Percentiles rank a stretch among this genome's conserved stretches.
phyloP scores from a whole-genome alignment of 2,329 filamentous ascomycete genomes.

The Aquanectria penicillioides region DNA sequence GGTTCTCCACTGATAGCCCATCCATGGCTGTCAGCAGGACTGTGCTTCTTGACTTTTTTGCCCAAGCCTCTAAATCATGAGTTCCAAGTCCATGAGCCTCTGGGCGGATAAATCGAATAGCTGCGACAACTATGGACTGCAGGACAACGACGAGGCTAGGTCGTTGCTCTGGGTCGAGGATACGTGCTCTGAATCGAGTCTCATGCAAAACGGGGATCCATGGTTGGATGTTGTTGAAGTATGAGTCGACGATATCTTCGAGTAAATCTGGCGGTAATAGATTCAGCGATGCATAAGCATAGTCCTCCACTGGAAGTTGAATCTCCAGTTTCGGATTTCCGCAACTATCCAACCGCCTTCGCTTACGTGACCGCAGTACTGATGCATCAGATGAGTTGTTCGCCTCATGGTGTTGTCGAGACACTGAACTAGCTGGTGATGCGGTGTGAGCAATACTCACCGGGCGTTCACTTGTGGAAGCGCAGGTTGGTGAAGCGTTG shows the following conservation, averaged over 20 bases:
- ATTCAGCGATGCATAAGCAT: slow-evolving; percentile 11
- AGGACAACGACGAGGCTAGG: slow-evolving; percentile 24
- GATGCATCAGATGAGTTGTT: background rate
- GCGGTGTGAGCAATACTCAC: background rate
- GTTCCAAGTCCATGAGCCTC: background rate
- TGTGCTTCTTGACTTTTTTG: slow-evolving; percentile 27
- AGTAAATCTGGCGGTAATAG: slow-evolving; percentile 29
- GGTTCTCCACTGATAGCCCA: slow-evolving; percentile 34
- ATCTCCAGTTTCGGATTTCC: slow-evolving; percentile 35
- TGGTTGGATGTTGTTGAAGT: slow-evolving; percentile 34
- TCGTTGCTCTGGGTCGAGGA: slow-evolving; percentile 31
- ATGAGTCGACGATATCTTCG: slow-evolving; percentile 33
- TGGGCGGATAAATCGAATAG: slow-evolving; percentile 28
- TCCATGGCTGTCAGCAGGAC: slow-evolving; percentile 36
- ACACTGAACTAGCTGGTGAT: background rate
- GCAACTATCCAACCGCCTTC: slow-evolving; percentile 33
- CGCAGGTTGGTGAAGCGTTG: background rate
- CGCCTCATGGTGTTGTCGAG: background rate
- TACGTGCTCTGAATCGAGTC: slow-evolving; percentile 32
- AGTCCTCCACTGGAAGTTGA: slow-evolving; percentile 25
- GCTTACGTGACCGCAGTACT: slow-evolving; percentile 20
- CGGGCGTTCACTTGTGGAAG: background rate
- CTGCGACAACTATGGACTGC: slow-evolving; percentile 35
- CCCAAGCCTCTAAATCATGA: slow-evolving; percentile 21
- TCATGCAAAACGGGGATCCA: slow-evolving; percentile 36